Base-by-base conservation (phyloP, 768 basidiomycete genomes). In the Hydnomerulius pinastri region DNA sequence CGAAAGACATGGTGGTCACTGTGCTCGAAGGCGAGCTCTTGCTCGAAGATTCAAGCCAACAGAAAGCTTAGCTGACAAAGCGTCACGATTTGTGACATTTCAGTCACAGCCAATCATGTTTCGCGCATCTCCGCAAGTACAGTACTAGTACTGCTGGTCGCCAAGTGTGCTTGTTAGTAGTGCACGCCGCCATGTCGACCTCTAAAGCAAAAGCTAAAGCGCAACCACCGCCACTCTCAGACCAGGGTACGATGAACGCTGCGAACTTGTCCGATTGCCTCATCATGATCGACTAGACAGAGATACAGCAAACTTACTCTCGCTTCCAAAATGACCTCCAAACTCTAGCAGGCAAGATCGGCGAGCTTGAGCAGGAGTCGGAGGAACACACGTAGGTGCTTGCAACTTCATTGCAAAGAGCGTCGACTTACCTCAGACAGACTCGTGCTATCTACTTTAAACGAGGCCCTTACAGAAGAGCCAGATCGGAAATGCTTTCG, bases 401-500 rank as follows among this genome's bases (percentile, higher is more conserved):
- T 51, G 41, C n/a, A n/a, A 48, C 27, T 29, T 39, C 5, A n/a
- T 45, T 43, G 38, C 51, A 43, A 27, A 38, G 35, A 17, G 24
- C 12, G 15, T 27, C 30, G n/a, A 50, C 49, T 2, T 35, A 52
- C 28, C 40, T 48, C 40, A 29, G 13, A 18, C 55, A 98, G 95
- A 35, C 77, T 99, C 13, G 97, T 99, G 8, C 78, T 98, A 32
- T 78, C 80, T 4, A 98, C 97, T 2, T 72, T 99, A 29, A 81
- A 87, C 56, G 93, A 98, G 56, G 85, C 85, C 9, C 72, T 92
- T 32, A 76, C 74, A n/a, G 81, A 84, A 51, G 90, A 95, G 51
- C 94, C 96, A 15, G 80, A 85, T 69, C 85, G 97, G 50, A 94
- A 92, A 74, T 98, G 97, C 71, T 99, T 98, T 74, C 86, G 96